These are phyloP conservation scores for Austroboletus niveus DNA, from an alignment of 1,284 basidiomycete genomes.

Conservation along the genomic window DNA sequence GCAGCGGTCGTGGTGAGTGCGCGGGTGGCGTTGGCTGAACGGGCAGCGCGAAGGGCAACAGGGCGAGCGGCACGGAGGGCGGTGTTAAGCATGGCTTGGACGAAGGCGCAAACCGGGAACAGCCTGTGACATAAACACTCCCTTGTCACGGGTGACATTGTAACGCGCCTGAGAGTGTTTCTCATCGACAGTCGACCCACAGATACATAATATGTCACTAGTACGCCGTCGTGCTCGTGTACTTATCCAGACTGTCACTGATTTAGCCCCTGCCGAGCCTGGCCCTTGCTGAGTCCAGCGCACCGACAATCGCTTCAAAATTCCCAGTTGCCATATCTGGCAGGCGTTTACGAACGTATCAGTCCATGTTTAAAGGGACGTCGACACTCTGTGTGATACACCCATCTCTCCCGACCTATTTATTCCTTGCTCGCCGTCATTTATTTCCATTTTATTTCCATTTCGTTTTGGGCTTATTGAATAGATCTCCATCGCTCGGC, in stretches of 20 bases:
- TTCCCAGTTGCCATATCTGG: conserved; percentile 22
- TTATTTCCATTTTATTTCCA: background rate
- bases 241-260: background rate
- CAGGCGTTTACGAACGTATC: conserved; percentile 32
- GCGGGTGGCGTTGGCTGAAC: conserved; percentile 41
- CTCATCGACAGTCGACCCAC: background rate
- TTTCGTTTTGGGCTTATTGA: conserved; percentile 6
- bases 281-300: background rate
- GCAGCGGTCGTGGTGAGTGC: conserved; percentile 56
- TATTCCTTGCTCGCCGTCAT: conserved; percentile 18
- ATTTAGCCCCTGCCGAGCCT: background rate
- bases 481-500: conserved; percentile 1
- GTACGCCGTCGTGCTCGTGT: background rate
- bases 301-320: background rate
- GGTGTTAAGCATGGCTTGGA: conserved; percentile 41
- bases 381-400: conserved; percentile 4
- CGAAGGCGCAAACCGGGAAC: conserved; percentile 27
- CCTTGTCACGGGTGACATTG: conserved; percentile 28
- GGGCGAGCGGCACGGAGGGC: conserved; percentile 41
- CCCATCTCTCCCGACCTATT: conserved; percentile 7
- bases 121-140: conserved; percentile 23
- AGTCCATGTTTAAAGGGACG: conserved; percentile 13
- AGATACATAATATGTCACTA: background rate
- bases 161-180: conserved; percentile 3
- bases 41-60: conserved; percentile 33